Base-by-base conservation (phyloP, 176 grass and related monocot species). In the Alopecurus myosuroides region DNA sequence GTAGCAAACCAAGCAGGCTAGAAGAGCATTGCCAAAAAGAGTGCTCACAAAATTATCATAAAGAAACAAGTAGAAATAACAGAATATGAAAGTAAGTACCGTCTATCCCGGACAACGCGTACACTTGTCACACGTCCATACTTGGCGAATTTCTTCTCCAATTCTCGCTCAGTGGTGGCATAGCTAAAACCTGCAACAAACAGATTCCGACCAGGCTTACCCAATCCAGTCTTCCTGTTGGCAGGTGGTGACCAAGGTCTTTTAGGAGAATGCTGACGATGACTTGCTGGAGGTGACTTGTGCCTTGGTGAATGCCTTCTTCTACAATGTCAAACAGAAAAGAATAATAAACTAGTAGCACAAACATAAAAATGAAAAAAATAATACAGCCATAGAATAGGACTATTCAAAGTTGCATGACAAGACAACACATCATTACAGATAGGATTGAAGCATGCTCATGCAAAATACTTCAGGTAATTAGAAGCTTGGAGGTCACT, bases 161-260 rank as follows among this genome's bases (percentile, higher is more conserved):
- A 92, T 66, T 97, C 94, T 88, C 89, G 81, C 68, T 94, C 94
- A 37, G 94, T 97, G 18, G 94, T 97, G 25, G 88, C 92, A 76
- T 91, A 94, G 85, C 94, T 97, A 88, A 97, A 97, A 68, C 94
- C 94, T 90, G 94, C 91, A 93, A 97, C 83, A 89, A 94, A 97
- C 45, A 97, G 82, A 78, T 94, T 94, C 85, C 75, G 71, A 48
- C 94, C 94, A 80, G 94, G 94, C 92, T 82, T 93, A 84, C 94
- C 89, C 73, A 94, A 60, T 78, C 94, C 94, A 88, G 91, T 94
- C 55, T 92, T 97, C 63, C 94, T 90, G 69, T 94, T 93, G 56
- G 89, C 56, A 68, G 94, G 91, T 74, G 91, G 94, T 79, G 94
- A 94, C 91, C 91, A 97, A 48, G 72, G 89, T 71, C 94, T 89